Evolutionary conservation across 2,329 filamentous ascomycete species (phyloP), one percentile per base, ranked within the genome.

Genomic region (Sphaerulina populicola): DNA sequence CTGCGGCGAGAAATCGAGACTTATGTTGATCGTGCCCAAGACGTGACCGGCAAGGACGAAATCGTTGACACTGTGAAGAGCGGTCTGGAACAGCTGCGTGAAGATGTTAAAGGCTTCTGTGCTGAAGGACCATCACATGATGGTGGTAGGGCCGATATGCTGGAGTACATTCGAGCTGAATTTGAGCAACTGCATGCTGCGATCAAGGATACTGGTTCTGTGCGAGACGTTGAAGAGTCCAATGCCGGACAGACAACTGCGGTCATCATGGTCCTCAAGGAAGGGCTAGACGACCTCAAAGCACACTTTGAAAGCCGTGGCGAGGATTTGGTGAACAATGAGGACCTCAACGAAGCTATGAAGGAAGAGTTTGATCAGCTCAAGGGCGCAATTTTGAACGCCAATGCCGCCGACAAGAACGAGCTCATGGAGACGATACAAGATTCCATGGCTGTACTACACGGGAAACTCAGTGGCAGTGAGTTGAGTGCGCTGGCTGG

Each of bases 341-440:
- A 75, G 12, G 74, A 75, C 37, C 69, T 76, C 51, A 76, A 83
- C 36, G 83, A 88, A 53, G 80, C 87, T 45, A 82, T 94, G 67
- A 86, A 85, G 64, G 81, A 82, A 37, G 88, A 94, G 63, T 85
- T 94, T 44, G 87, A 93, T 56, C 83, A 88, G 48, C 77, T 95
- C 6, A 83, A 88, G 23, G 84, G 89, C 14, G 79, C 85, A 0
- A 79, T 95, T 44, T 86, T 88, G 65, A 70, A 76, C 44, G 75
- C 78, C 43, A 70, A 74, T n/a, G 67, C 73, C 0, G 69, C 69
- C 18, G 74, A 81, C 56, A 82, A 82, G 61, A 78, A 78, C 47
- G 80, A 83, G 55, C 74, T 84, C 33, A 66, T 83, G 1, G 79
- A 83, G 56, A 77, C 76, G 4, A 77, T 83, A 37, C 75, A 78